These are phyloP conservation scores for Yamadazyma oceani DNA, from an alignment of 1,139 yeast species.

Conservation along the genomic window DNA sequence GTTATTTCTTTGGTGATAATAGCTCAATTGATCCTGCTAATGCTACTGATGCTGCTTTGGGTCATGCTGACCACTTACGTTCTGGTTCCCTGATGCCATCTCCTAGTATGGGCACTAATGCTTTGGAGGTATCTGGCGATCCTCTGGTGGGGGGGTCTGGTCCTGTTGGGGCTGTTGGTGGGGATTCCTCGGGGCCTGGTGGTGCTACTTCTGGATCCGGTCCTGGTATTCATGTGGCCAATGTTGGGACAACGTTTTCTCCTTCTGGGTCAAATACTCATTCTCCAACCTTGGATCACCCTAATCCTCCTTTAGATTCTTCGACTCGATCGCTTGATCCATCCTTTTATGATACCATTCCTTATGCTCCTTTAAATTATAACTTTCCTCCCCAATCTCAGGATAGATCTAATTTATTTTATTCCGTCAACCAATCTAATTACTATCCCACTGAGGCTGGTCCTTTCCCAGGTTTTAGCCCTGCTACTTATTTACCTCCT, in stretches of 20 bases:
- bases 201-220: background rate
- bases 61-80: too few species aligned
- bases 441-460: background rate
- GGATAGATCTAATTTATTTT: conserved; percentile 8
- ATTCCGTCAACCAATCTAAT: conserved; percentile 3
- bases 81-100: too few species aligned
- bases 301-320: background rate
- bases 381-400: conserved; percentile 13
- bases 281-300: conserved; percentile 8
- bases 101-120: too few species aligned
- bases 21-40: conserved; percentile 5
- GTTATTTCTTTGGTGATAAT: conserved; percentile 28
- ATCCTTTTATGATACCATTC: conserved; percentile 7
- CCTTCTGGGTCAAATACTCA: conserved; percentile 8
- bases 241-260: background rate
- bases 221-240: background rate
- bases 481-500: background rate
- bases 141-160: too few species aligned
- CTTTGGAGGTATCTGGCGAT: too few species aligned
- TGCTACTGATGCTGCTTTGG: conserved; percentile 3
- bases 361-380: conserved; percentile 9
- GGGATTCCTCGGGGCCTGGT: too few species aligned
- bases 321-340: background rate
- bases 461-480: background rate
- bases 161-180: too few species aligned